Evolutionary conservation across 495 filamentous ascomycete genomes (phyloP), one percentile per base, ranked within the genome.

Genomic region (Cercophora sp.): DNA sequence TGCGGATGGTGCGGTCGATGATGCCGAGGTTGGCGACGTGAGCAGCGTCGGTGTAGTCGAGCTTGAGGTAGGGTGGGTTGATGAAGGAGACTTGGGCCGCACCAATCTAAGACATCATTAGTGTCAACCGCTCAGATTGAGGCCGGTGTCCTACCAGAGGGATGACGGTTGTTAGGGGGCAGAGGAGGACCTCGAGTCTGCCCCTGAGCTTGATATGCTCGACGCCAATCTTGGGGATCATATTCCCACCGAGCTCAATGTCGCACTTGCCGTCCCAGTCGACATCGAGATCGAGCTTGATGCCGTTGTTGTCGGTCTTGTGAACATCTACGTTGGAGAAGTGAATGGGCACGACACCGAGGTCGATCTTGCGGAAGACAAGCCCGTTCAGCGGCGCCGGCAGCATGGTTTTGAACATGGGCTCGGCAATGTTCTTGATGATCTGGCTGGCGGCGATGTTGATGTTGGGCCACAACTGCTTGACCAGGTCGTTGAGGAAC

Each of bases 391-490:
- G 61, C 0, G 66, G 67, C 10, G 64, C 58, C 8, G 72, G 69
- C 1, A 73, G 63, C 61, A 66, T 72, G 11, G 53, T 53, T 11
- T 54, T 62, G 41, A 75, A 70, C 61, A 75, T 68, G 37, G 67
- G 69, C 34, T 73, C 65, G 35, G 59, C 70, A 37, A 69, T 68
- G 6, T 65, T 48, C 56, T 68, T 72, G 42, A 57, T 64, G 58
- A 70, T 71, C 23, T 60, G 57, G 59, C 60, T 53, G 8, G 52
- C 65, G 20, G 66, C 70, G 4, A 68, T 62, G 31, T 48, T 56
- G 52, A 73, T 69, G 48, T 75, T 71, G 35, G 72, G 72, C 72
- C 72, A 75, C 55, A 75, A 56, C 44, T 67, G 66, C n/a, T 44
- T 60, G 36, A 75, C 58, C 29, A 75, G 59, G 52, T 75, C 69